Evolutionary conservation across 176 grass and related monocot species (phyloP).

Genomic region (Triticum dicoccoides): DNA sequence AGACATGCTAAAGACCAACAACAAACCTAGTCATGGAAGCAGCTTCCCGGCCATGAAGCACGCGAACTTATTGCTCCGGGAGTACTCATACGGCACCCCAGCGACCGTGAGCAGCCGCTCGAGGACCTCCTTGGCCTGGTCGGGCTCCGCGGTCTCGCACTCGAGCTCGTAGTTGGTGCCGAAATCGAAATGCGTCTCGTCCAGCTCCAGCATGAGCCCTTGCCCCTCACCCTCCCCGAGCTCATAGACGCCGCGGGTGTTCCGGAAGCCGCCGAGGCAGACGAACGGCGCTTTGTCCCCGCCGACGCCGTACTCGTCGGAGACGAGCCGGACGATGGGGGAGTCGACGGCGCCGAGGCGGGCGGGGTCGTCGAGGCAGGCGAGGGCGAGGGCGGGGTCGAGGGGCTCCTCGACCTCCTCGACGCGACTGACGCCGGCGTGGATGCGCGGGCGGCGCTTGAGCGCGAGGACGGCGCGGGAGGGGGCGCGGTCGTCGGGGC

Average conservation of each 20-base stretch:
- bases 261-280: constrained; percentile 83
- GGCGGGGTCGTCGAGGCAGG: constrained; percentile 57
- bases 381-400: constrained; percentile 59
- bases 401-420: constrained; percentile 86
- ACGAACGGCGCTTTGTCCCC: constrained; percentile 34
- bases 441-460: constrained; percentile 63
- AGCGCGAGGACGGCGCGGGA: constrained; percentile 71
- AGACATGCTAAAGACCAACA: not conserved
- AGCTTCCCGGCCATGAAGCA: constrained; percentile 74
- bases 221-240: constrained; percentile 40
- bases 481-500: constrained; percentile 28
- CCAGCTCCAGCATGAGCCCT: constrained; percentile 63
- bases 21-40: constrained; percentile 45
- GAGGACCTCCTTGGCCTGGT: constrained; percentile 52
- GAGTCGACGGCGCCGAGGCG: constrained; percentile 57
- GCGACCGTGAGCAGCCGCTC: constrained; percentile 63
- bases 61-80: constrained; percentile 66
- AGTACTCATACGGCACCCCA: constrained; percentile 62
- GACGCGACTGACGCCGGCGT: constrained; percentile 72
- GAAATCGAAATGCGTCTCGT: constrained; percentile 73
- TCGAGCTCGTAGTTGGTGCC: constrained; percentile 76
- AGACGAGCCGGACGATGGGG: constrained; percentile 58
- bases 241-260: constrained; percentile 68
- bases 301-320: constrained; percentile 55
- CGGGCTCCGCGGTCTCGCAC: constrained; percentile 71